Evolutionary conservation across 306 rosid genomes (phyloP), one percentile per base, ranked within the genome.

Genomic region (Lathyrus tuberosus): DNA sequence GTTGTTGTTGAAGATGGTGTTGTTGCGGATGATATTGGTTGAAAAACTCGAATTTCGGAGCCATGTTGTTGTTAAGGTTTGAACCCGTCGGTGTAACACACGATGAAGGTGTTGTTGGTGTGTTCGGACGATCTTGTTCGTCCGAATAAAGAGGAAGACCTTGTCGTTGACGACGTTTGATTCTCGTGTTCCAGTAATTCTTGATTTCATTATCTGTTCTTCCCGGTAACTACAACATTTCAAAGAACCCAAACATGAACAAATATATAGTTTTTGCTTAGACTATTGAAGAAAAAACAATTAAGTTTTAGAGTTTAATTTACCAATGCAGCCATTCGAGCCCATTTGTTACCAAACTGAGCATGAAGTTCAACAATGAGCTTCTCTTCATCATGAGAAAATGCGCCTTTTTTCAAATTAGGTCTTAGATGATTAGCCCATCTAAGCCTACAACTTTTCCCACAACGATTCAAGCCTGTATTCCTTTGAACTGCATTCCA

Each of bases 361-460:
- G 97, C 71, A 48, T 93, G 98, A 4, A 93, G 91, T 7, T 86
- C 90, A 42, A 88, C 75, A 75, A 93, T 93, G 47, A 84, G 90
- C 16, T 87, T 76, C 78, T 93, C 97, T 57, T 93, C 98, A 2
- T 88, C 89, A 0, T 79, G 86, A 2, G 91, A 76, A 67, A 93
- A 88, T 1, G 90, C 79, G 9, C 98, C 97, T 42, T 90, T 93
- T 74, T 85, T 93, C 79, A 93, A 75, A 71, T 90, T 82, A 7
- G 98, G 98, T 16, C 97, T 66, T 24, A 93, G 74, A 70, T 93
- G 98, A 57, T 93, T 93, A 10, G 97, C 96, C 98, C 98, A 93
- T 7, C 98, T 84, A 24, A 93, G 96, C 56, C 98, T 71, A 47
- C 98, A 93, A 78, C 98, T 93, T 70, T 93, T 93, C 1, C 98